Evolutionary conservation across 345 rosid species (phyloP).

Genomic region (Salix purpurea): DNA sequence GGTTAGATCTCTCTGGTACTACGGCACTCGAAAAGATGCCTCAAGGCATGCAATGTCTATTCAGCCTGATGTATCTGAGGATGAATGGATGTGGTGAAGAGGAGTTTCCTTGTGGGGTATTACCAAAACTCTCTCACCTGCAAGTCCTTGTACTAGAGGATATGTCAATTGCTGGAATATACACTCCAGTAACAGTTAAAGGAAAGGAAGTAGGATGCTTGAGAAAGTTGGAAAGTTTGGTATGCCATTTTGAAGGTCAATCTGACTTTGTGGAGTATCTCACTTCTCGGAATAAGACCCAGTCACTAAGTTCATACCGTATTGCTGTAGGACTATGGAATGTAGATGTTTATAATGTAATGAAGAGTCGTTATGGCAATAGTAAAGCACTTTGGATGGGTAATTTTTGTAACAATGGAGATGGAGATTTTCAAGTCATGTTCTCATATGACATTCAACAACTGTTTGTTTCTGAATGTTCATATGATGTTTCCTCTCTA

Average conservation of each 20-base stretch:
- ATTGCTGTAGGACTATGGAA: neutral
- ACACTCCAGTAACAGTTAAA: neutral
- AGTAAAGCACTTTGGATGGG: neutral
- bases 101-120: no score
- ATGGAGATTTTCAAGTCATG: neutral
- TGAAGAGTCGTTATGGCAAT: fast-evolving
- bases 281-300: neutral
- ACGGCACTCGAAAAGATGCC: no score
- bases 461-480: neutral
- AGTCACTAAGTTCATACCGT: neutral
- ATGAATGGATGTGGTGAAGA: no score
- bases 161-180: no score
- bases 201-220: conserved; percentile 6
- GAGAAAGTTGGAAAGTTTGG: neutral
- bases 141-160: neutral
- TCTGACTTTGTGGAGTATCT: neutral
- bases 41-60: no score
- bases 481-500: neutral
- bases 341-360: fast-evolving
- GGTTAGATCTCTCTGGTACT: no score
- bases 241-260: neutral
- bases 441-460: neutral
- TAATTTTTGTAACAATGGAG: neutral
- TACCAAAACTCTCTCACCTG: no score
- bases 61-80: fast-evolving